Evolutionary conservation across 73 alveolate species (phyloP).

Genomic region (Durusdinium trenchii): DNA sequence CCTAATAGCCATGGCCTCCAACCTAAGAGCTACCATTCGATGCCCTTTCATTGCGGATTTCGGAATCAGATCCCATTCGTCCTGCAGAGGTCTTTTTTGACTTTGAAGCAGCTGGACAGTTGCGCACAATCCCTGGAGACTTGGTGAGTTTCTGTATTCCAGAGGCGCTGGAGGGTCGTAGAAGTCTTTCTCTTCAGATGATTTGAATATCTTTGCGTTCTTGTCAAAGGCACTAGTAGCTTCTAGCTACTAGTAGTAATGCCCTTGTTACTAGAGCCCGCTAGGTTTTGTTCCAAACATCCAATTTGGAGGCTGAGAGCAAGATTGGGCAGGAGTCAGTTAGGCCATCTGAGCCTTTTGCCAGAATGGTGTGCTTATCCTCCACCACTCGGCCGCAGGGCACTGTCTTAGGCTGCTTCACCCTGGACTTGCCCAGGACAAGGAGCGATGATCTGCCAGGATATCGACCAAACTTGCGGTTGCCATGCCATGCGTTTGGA

Average conservation of each 20-base stretch:
- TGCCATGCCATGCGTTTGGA: conserved; percentile 85
- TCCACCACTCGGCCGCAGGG: conserved; percentile 41
- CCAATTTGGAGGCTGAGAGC: too few relatives aligned
- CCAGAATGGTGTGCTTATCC: conserved; percentile 28
- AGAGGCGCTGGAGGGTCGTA: conserved; percentile 9
- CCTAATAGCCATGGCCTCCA: too few relatives aligned
- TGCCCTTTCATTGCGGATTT: too few relatives aligned
- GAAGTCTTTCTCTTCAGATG: too few relatives aligned
- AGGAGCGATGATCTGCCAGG: not conserved
- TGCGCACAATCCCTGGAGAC: conserved; percentile 64
- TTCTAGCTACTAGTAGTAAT: too few relatives aligned
- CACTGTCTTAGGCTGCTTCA: conserved; percentile 79
- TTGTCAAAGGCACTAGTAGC: too few relatives aligned
- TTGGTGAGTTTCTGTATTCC: conserved; percentile 84
- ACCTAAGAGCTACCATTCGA: too few relatives aligned
- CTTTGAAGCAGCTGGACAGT: conserved; percentile 57
- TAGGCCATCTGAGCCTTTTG: not conserved
- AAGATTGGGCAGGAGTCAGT: too few relatives aligned
- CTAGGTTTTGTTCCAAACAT: too few relatives aligned
- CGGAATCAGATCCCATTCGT: too few relatives aligned
- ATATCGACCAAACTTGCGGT: conserved; percentile 41
- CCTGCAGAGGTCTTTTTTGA: conserved; percentile 58
- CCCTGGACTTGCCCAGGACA: conserved; percentile 85
- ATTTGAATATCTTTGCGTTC: too few relatives aligned
- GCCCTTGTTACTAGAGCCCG: too few relatives aligned